A percentile compares a stretch with the other conserved stretches of the same genome.
phyloP scores from a whole-genome alignment of 768 basidiomycete species.

The Tricholomella constricta region DNA sequence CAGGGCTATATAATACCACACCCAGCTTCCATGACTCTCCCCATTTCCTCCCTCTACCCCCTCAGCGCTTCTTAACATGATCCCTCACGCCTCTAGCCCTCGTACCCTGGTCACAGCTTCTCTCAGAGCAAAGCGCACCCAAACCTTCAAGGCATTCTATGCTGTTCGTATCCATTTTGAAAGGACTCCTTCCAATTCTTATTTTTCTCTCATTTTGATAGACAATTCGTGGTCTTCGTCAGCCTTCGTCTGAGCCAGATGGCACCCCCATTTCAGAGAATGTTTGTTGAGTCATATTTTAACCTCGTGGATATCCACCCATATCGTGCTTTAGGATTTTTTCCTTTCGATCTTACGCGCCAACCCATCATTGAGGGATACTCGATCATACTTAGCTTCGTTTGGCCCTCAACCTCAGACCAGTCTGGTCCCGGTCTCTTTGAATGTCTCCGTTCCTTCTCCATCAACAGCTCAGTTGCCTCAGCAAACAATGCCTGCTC shows the following conservation, averaged over 20 bases:
- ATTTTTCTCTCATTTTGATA: conserved; percentile 23
- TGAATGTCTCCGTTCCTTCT: conserved; percentile 27
- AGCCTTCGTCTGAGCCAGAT: conserved; percentile 37
- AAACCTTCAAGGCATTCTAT: conserved; percentile 53
- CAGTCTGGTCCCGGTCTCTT: conserved; percentile 28
- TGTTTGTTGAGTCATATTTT: conserved; percentile 35
- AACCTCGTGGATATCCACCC: conserved; percentile 13
- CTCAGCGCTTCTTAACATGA: conserved; percentile 30
- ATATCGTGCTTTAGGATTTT: conserved; percentile 70
- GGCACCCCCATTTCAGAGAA: conserved; percentile 50
- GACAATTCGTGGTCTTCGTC: conserved; percentile 44
- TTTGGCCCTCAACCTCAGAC: conserved; percentile 71
- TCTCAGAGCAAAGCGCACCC: conserved; percentile 36
- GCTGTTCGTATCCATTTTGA: conserved; percentile 43
- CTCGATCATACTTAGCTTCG: conserved; percentile 87
- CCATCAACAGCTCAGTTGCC: conserved; percentile 25
- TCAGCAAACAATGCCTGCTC: conserved; percentile 36
- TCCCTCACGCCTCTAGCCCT: conserved; percentile 36
- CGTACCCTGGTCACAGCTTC: conserved; percentile 34
- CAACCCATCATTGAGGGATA: conserved; percentile 89
- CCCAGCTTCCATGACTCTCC: conserved; percentile 29
- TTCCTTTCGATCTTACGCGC: conserved; percentile 93
- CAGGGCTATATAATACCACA: conserved; percentile 33
- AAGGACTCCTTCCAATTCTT: conserved; percentile 4
- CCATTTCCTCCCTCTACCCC: conserved; percentile 14